These are phyloP conservation scores for Acacia concinna DNA, from an alignment of 331 rosid genomes.

Conservation along the genomic window DNA sequence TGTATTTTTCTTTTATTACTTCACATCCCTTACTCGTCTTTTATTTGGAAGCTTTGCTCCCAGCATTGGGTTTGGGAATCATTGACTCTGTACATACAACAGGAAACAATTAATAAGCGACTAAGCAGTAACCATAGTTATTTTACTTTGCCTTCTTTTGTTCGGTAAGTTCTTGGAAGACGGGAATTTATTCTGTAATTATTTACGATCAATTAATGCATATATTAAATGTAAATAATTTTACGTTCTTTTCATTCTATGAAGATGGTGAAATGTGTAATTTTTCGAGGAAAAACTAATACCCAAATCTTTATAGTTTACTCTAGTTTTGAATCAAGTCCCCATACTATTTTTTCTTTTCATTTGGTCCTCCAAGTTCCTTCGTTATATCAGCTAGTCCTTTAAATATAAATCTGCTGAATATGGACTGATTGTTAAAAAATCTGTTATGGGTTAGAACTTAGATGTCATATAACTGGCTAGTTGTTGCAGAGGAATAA, in stretches of 20 bases:
- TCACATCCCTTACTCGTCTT: not conserved
- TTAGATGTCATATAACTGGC: too few species aligned
- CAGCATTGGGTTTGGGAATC: conserved; percentile 2
- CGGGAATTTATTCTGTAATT: not conserved
- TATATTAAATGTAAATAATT: not conserved
- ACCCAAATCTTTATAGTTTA: too few species aligned
- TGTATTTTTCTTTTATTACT: not conserved
- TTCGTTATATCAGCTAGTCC: too few species aligned
- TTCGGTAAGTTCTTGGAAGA: not conserved
- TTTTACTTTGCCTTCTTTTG: not conserved
- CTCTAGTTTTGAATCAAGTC: too few species aligned
- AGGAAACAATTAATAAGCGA: conserved; percentile 22
- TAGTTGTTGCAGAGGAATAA: not conserved
- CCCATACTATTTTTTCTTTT: too few species aligned
- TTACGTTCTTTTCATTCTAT: not conserved
- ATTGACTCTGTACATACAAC: conserved; percentile 30
- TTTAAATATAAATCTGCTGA: too few species aligned
- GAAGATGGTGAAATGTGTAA: not conserved
- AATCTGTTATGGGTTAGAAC: too few species aligned
- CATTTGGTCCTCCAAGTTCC: too few species aligned
- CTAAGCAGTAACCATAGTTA: not conserved
- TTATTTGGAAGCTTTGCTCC: conserved; percentile 12
- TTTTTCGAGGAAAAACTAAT: too few species aligned
- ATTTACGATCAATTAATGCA: too few species aligned
- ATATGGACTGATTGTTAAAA: too few species aligned